Evolutionary conservation across 176 grass and related monocot genomes (phyloP), one percentile per base, ranked within the genome.

Genomic region (Tillandsia leiboldiana): DNA sequence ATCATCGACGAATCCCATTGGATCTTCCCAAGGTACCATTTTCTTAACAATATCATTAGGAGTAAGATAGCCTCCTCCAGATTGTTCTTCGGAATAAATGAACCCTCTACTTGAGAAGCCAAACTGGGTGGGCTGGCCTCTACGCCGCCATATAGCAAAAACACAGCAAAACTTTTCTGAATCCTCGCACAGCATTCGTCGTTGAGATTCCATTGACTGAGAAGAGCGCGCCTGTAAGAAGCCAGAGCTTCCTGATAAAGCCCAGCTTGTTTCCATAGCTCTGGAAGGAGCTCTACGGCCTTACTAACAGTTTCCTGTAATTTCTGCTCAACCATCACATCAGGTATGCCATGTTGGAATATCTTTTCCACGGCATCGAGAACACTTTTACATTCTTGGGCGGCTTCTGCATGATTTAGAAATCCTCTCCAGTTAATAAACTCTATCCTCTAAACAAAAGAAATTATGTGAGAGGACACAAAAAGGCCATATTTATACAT

Each of bases 131-230:
- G 75, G 29, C 73, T 81, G 67, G 78, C 89, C 74, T 93, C 87
- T 26, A 93, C 80, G 2, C 94, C 94, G 70, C 87, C 82, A 66
- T 99, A 93, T 50, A 99, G 75, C 53, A 99, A 62, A 67, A 93
- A 90, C 62, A 86, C 87, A 47, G 94, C 82, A 79, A 93, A 99
- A 51, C 84, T 83, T 82, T 93, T 99, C 74, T 93, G 87, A 92
- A 99, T 99, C 72, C 90, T 82, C 8, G 72, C 77, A 66, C 90
- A 87, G 62, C 81, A 93, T 59, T 90, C 87, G 11, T 99, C 87
- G 71, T 99, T 77, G 0, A 99, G 94, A 81, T 99, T 99, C 94
- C 89, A 99, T 48, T 87, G 89, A 83, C 86, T 90, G 73, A 99
- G 83, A 83, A 99, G 94, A 64, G 89, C 86, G 52, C 87, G 77